Conservation (phyloP, 768 basidiomycete genomes). For the Rhizopogon salebrosus region DNA sequence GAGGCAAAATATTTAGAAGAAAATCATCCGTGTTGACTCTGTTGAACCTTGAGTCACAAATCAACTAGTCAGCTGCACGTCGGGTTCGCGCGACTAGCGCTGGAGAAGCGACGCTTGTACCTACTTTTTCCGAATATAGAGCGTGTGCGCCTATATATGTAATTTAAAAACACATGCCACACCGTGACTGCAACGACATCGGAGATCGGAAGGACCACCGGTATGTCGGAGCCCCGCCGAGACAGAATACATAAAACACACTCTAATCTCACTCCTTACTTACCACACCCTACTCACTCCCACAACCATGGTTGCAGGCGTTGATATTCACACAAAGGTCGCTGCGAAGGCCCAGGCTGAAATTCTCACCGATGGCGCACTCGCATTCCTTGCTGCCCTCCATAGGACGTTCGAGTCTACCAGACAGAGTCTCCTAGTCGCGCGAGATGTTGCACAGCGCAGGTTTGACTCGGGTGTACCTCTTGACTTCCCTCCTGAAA, state of each 20-base stretch:
- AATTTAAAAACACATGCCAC: neutral
- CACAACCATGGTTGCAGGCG: constrained; percentile 51
- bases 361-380: constrained; percentile 82
- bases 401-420: constrained; percentile 92
- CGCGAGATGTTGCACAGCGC: constrained; percentile 75
- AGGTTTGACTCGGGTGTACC: constrained; percentile 72
- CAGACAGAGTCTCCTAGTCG: constrained; percentile 73
- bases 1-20: too few relatives aligned
- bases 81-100: too few relatives aligned
- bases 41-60: too few relatives aligned
- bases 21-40: too few relatives aligned
- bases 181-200: neutral
- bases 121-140: too few relatives aligned
- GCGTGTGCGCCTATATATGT: too few relatives aligned
- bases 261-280: constrained; percentile 3
- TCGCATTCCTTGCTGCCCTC: constrained; percentile 84
- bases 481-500: constrained; percentile 87
- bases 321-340: constrained; percentile 59
- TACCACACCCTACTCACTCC: constrained; percentile 6
- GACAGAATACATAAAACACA: constrained; percentile 23
- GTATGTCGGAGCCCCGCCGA: constrained; percentile 42
- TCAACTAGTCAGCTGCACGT: too few relatives aligned
- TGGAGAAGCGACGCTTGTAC: too few relatives aligned
- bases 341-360: constrained; percentile 63
- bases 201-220: constrained; percentile 13